Base-by-base conservation (phyloP, 495 filamentous ascomycete species). In the Hypoxylon subgilvum region DNA sequence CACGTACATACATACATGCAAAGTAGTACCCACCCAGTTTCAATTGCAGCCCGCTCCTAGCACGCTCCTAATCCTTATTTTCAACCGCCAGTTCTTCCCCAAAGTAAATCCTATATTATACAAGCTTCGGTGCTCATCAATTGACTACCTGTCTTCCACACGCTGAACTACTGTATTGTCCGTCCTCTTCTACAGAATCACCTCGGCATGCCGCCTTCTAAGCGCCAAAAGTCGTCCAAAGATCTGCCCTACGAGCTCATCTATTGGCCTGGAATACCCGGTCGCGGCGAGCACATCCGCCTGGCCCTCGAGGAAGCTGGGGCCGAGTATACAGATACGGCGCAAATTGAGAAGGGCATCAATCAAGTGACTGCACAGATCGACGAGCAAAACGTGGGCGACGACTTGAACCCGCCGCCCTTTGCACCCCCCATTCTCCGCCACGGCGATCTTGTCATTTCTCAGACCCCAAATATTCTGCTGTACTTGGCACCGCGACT, bases 381-480 rank as follows among this genome's bases (percentile, higher is more conserved):
- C 36, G 62, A 67, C 46, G 67, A 57, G 17, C 61, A 71, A 34
- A 65, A 67, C 13, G 65, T 74, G 8, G 72, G 72, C 43, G 74
- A 78, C 55, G 64, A 65, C 32, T 21, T 58, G 52, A 88, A 88
- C 69, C 80, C 82, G 0, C 86, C 86, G 0, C 66, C 76, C n/a
- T 75, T 82, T 34, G 84, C 86, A 0, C 84, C 84, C 9, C 86
- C 86, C 0, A 74, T 82, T 30, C 77, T 89, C 2, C 75, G 76
- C 6, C 79, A 87, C 47, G 79, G 79, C 14, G 79, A 80, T 14
- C 71, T 88, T 9, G 31, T 84, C 50, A 79, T 88, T 63, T 75
- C 70, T 67, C 86, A 89, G 67, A 86, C 83, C 1, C 74, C 84
- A 7, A 86, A 84, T 61, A 88, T 89, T 52, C 71, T 88, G 1